Percentiles rank a stretch among this genome's conserved stretches.
These are phyloP conservation scores for Saturnispora quitensis DNA, from an alignment of 805 yeast species.

Conservation along the genomic window DNA sequence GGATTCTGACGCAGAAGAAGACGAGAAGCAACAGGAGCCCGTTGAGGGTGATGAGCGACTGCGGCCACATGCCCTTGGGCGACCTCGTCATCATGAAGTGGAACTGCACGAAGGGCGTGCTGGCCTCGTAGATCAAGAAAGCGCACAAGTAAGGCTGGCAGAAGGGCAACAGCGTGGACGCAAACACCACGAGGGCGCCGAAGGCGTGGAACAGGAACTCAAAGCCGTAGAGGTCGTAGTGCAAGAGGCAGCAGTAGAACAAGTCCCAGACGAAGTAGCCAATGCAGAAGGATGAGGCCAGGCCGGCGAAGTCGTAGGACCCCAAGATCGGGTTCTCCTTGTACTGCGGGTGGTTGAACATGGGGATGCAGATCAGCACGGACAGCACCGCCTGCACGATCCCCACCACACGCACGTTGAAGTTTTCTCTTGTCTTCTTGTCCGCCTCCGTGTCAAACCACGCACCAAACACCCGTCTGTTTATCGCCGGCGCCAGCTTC, in stretches of 20 bases:
- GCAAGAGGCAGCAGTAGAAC: slow-evolving; percentile 48
- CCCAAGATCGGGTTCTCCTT: slow-evolving; percentile 50
- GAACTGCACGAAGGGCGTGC: slow-evolving; percentile 90
- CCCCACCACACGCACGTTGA: slow-evolving; percentile 86
- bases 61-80: slow-evolving; percentile 58
- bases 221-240: slow-evolving; percentile 63
- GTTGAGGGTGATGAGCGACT: slow-evolving; percentile 46
- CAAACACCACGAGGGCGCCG: slow-evolving; percentile 71
- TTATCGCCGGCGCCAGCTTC: slow-evolving; percentile 41
- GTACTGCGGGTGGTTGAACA: slow-evolving; percentile 49
- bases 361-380: slow-evolving; percentile 48
- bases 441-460: slow-evolving; percentile 33
- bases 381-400: slow-evolving; percentile 74
- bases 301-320: slow-evolving; percentile 63
- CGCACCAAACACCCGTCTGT: slow-evolving; percentile 40
- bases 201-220: slow-evolving; percentile 79
- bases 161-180: slow-evolving; percentile 56
- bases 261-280: slow-evolving; percentile 95
- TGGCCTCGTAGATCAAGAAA: slow-evolving; percentile 76
- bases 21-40: slow-evolving; percentile 60
- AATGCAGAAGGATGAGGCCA: slow-evolving; percentile 59
- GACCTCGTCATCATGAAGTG: slow-evolving; percentile 85
- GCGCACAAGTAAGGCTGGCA: slow-evolving; percentile 75
- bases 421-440: slow-evolving; percentile 50
- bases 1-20: slow-evolving; percentile 70